phyloP scores from a whole-genome alignment of 495 filamentous ascomycete genomes.

The Talaromyces nanjingensis region DNA sequence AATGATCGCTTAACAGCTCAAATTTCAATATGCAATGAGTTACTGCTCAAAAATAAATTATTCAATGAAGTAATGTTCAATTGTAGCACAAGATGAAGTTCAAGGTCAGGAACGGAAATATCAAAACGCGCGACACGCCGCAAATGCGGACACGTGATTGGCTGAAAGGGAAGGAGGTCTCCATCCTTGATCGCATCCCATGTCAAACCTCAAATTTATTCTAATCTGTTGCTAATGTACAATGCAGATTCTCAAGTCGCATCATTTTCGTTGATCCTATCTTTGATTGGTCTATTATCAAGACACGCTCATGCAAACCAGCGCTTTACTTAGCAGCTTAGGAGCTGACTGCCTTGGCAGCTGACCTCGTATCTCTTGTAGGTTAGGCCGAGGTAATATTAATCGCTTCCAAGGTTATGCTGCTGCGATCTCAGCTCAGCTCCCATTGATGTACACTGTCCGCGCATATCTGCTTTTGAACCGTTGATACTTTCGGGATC shows the following conservation, averaged over 20 bases:
- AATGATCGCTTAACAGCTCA: not conserved
- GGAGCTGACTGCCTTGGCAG: not conserved
- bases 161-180: constrained; percentile 1
- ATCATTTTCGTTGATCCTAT: not conserved
- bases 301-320: not conserved
- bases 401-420: not conserved
- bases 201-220: no score
- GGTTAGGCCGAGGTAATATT: not conserved
- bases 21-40: not conserved
- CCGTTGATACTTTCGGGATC: not conserved
- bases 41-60: not conserved
- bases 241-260: no score
- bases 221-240: no score
- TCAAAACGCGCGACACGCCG: constrained; percentile 2
- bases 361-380: not conserved
- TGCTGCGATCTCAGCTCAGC: not conserved
- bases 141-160: constrained; percentile 5
- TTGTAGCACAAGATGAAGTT: not conserved
- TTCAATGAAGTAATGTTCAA: not conserved
- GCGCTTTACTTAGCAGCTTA: not conserved
- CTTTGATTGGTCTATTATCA: not conserved
- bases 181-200: not conserved
- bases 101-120: constrained; percentile 1
- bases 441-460: not conserved
- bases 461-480: not conserved